Conservation (phyloP, 2,329 filamentous ascomycete genomes). For the Diaporthe destruens region DNA sequence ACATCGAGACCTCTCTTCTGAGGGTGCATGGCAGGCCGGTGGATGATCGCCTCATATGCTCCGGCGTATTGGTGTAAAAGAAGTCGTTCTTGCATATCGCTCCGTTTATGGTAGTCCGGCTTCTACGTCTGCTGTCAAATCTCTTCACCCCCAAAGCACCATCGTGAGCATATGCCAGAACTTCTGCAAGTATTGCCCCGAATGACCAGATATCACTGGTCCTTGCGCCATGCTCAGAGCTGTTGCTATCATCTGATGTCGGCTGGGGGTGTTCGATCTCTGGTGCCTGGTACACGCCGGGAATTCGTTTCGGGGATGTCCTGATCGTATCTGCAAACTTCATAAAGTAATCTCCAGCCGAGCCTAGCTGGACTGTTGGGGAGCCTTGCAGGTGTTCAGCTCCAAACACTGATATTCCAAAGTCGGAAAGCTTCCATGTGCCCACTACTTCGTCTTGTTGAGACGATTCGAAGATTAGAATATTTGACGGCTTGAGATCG, state of each 20-base stretch:
- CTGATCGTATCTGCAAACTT: conserved; percentile 16
- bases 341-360: conserved; percentile 34
- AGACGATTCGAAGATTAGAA: conserved; percentile 33
- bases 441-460: conserved; percentile 28
- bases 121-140: conserved; percentile 17
- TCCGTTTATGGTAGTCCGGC: background rate
- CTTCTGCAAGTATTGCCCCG: conserved; percentile 38
- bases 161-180: conserved; percentile 31
- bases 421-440: conserved; percentile 40
- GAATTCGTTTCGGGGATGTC: conserved; percentile 23
- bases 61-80: conserved; percentile 23
- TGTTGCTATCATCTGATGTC: background rate
- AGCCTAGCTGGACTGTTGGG: background rate
- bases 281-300: conserved; percentile 35
- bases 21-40: background rate
- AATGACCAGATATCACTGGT: conserved; percentile 39
- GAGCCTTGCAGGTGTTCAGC: conserved; percentile 13
- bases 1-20: background rate
- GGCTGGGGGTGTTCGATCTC: conserved; percentile 25
- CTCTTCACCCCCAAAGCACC: background rate
- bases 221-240: background rate
- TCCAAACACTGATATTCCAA: conserved; percentile 40
- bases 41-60: background rate
- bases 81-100: conserved; percentile 4
- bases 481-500: conserved; percentile 40